phyloP scores from a whole-genome alignment of 1,284 basidiomycete genomes.

The Xerocomus nothofagi region DNA sequence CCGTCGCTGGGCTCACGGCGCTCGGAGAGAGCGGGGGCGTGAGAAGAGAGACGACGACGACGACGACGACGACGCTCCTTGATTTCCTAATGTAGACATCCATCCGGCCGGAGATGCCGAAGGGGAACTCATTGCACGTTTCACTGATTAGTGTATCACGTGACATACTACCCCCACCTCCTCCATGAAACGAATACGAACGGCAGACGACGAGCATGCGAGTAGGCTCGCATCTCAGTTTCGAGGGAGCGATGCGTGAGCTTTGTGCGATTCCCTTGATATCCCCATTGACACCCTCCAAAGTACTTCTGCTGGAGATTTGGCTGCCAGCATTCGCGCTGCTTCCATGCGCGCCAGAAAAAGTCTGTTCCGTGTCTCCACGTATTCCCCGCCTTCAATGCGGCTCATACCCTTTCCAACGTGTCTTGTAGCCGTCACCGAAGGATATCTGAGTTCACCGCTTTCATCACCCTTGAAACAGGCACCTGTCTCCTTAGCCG shows the following conservation, averaged over 20 bases:
- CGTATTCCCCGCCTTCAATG: constrained; percentile 22
- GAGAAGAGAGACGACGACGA: constrained; percentile 19
- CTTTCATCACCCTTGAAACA: constrained; percentile 34
- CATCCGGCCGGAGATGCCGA: constrained; percentile 8
- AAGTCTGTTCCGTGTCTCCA: constrained; percentile 29
- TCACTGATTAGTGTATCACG: constrained; percentile 2
- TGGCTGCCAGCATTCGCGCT: constrained; percentile 34
- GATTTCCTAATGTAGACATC: constrained; percentile 16
- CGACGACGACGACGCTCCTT: constrained; percentile 8
- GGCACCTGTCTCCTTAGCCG: constrained; percentile 25
- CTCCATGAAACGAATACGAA: constrained; percentile 44
- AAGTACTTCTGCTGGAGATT: constrained; percentile 23
- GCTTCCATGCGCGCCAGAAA: constrained; percentile 37
- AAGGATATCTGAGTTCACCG: constrained; percentile 35
- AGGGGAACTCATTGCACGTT: constrained; percentile 13
- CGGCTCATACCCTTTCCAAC: constrained; percentile 30
- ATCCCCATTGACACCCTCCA: not conserved
- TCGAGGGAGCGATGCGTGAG: constrained; percentile 28
- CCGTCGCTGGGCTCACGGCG: constrained; percentile 12
- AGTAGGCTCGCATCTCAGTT: constrained; percentile 32
- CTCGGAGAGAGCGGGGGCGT: constrained; percentile 23
- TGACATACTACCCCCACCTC: constrained; percentile 10
- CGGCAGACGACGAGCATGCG: constrained; percentile 41
- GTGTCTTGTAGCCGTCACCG: constrained; percentile 31
- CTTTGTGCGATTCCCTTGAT: constrained; percentile 6